Base-by-base conservation (phyloP, 768 basidiomycete species). In the Lentinula raphanica region DNA sequence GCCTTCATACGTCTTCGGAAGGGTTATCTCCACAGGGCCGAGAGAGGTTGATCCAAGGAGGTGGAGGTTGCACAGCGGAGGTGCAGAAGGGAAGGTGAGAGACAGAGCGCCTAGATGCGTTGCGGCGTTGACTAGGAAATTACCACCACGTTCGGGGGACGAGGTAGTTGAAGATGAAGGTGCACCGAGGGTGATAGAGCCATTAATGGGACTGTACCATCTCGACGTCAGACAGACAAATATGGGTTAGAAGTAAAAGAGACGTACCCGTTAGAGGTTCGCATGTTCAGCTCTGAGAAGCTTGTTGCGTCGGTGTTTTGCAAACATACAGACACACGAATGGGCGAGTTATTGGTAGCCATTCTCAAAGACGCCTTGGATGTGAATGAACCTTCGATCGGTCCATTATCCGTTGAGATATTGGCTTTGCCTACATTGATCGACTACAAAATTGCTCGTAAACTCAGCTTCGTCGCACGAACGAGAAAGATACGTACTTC, bases 1-100 rank as follows among this genome's bases (percentile, higher is more conserved):
- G n/a, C 54, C 54, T 44, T 55, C 36, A 25, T 55, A 55, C 6
- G 54, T 55, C 17, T 55, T 28, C 2, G 54, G 54, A 17, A 55
- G 28, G 6, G 36, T 23, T 5, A 55, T 25, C 12, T 55, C 23
- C 25, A 21, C 40, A 21, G 31, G 27, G 8, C 13, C 54, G 25
- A 55, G n/a, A 8, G 40, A 12, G n/a, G 23, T 40, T 23, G 40
- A 40, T 25, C 25, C 54, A 17, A 27, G 54, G n/a, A 55, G 36
- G 17, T 44, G 54, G 17, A 55, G 54, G 17, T 55, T 55, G 19
- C 40, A 44, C 5, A 9, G 19, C 23, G n/a, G 15, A 42, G 54
- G 54, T 31, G 54, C 54, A 25, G 54, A 55, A 17, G 54, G 54
- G 29, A 55, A 55, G 38, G 19, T 44, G 27, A 55, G 38, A 6